Evolutionary conservation across 495 filamentous ascomycete genomes (phyloP).

Genomic region (Coniosporium apollinis): DNA sequence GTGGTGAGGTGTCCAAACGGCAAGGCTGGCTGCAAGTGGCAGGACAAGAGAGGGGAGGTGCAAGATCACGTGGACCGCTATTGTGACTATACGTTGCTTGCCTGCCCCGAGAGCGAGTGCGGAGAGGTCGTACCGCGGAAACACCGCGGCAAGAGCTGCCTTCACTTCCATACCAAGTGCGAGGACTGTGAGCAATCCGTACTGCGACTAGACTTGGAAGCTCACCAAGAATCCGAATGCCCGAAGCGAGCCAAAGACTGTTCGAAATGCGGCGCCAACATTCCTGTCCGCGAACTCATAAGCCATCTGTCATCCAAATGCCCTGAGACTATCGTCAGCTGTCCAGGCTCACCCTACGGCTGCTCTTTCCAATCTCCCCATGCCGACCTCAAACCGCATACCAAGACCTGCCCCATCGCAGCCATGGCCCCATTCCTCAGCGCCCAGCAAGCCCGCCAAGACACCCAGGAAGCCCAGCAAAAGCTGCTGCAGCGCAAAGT

Average conservation of each 20-base stretch:
- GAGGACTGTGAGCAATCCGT: slow-evolving; percentile 35
- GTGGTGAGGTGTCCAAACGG: slow-evolving; percentile 53
- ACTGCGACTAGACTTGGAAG: slow-evolving; percentile 42
- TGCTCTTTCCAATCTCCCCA: slow-evolving; percentile 37
- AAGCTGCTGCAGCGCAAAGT: slow-evolving; percentile 40
- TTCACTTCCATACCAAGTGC: slow-evolving; percentile 39
- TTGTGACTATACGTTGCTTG: slow-evolving; percentile 48
- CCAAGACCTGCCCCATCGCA: slow-evolving; percentile 37
- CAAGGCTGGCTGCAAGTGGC: slow-evolving; percentile 42
- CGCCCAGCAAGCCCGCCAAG: slow-evolving; percentile 37
- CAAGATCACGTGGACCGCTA: slow-evolving; percentile 59
- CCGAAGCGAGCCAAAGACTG: slow-evolving; percentile 33
- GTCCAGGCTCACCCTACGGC: slow-evolving; percentile 38
- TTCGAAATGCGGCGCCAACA: slow-evolving; percentile 32
- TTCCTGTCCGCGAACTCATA: slow-evolving; percentile 32
- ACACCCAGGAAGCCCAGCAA: slow-evolving; percentile 38
- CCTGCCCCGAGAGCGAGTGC: slow-evolving; percentile 36
- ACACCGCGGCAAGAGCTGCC: slow-evolving; percentile 38
- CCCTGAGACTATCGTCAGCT: slow-evolving; percentile 34
- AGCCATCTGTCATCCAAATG: slow-evolving; percentile 34
- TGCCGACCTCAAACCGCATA: slow-evolving; percentile 33
- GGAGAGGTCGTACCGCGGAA: slow-evolving; percentile 29
- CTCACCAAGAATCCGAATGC: slow-evolving; percentile 35
- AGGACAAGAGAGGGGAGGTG: slow-evolving; percentile 47
- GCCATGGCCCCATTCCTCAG: slow-evolving; percentile 41